A percentile compares a stretch with the other conserved stretches of the same genome.
phyloP scores from a whole-genome alignment of 345 rosid species.

The Mallotus nudiflorus region DNA sequence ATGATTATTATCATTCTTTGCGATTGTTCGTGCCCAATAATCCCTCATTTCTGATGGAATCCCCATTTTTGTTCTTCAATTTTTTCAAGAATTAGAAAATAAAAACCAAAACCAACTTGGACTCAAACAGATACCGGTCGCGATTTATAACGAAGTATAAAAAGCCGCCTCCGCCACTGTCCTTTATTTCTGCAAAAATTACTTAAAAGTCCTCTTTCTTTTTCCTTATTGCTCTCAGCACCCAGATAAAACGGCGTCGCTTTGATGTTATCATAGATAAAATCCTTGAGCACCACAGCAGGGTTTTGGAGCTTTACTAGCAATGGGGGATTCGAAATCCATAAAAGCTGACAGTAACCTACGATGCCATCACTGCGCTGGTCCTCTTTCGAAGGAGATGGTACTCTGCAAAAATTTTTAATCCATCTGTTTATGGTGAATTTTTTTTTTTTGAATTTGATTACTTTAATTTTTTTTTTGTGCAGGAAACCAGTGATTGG shows the following conservation, averaged over 20 bases:
- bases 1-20: not conserved
- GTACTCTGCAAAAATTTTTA: conserved; percentile 24
- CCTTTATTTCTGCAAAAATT: too few relatives aligned
- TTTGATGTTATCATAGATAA: too few relatives aligned
- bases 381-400: conserved; percentile 79
- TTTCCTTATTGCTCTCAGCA: too few relatives aligned
- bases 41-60: conserved; percentile 14
- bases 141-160: too few relatives aligned
- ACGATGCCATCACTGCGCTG: conserved; percentile 90
- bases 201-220: too few relatives aligned
- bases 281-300: too few relatives aligned
- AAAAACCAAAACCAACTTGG: too few relatives aligned
- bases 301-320: not conserved
- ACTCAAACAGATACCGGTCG: too few relatives aligned
- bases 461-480: not conserved
- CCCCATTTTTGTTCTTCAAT: conserved; percentile 11
- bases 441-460: not conserved
- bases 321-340: conserved; percentile 43
- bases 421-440: not conserved
- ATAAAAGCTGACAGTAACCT: conserved; percentile 25
- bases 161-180: too few relatives aligned
- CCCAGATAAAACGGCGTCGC: too few relatives aligned
- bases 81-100: too few relatives aligned
- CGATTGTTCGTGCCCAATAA: conserved; percentile 1
- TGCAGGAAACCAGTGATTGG: conserved; percentile 89